Conservation (phyloP, 2,329 filamentous ascomycete species). For the Diplodia seriata region DNA sequence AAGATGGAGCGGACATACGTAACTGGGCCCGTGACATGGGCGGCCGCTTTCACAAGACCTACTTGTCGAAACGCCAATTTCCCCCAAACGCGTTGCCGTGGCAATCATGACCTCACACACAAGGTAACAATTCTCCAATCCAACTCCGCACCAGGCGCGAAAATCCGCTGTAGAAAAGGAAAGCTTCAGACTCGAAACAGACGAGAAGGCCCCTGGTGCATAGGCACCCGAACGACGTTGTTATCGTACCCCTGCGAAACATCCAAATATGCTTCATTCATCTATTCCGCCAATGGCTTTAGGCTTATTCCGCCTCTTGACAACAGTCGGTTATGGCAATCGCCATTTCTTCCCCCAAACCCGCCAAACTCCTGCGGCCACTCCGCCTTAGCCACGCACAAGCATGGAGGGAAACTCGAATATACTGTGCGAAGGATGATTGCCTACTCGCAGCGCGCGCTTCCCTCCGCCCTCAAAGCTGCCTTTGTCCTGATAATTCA, state of each 20-base stretch:
- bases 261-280: background rate
- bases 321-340: background rate
- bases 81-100: too few species aligned
- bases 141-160: conserved; percentile 9
- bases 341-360: background rate
- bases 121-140: conserved; percentile 18
- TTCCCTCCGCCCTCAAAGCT: background rate
- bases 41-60: too few species aligned
- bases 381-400: background rate
- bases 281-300: background rate
- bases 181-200: background rate
- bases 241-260: background rate
- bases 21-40: too few species aligned
- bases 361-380: background rate
- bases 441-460: background rate
- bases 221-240: background rate
- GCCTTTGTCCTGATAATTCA: too few species aligned
- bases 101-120: background rate
- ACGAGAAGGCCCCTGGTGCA: conserved; percentile 6
- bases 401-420: background rate
- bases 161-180: conserved; percentile 2
- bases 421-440: background rate
- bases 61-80: too few species aligned
- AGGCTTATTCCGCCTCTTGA: background rate
- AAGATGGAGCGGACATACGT: background rate